Conservation (phyloP, 1,284 basidiomycete species). For the Fomitopsis pinicola region DNA sequence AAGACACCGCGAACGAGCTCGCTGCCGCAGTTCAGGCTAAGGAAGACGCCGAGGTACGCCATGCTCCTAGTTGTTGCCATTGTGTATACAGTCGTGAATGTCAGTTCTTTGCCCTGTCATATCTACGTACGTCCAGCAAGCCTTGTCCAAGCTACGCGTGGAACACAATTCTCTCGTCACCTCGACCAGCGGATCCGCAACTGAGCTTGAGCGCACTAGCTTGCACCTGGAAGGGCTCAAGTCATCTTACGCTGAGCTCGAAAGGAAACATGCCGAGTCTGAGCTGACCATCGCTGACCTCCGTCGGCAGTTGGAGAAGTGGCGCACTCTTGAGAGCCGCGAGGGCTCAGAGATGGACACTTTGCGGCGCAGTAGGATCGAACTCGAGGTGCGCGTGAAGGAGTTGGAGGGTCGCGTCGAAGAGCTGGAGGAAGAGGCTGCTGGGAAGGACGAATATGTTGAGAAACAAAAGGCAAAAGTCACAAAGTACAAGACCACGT, state of each 20-base stretch:
- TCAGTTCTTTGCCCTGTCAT: background rate
- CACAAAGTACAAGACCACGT: constrained; percentile 18
- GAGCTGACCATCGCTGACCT: constrained; percentile 51
- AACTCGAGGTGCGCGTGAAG: constrained; percentile 51
- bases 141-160: constrained; percentile 24
- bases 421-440: constrained; percentile 33
- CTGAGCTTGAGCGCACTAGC: constrained; percentile 51
- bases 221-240: constrained; percentile 55
- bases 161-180: constrained; percentile 42
- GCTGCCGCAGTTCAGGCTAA: constrained; percentile 40
- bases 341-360: constrained; percentile 55
- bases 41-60: constrained; percentile 24
- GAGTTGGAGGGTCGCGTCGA: constrained; percentile 43
- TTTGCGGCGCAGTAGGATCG: constrained; percentile 48
- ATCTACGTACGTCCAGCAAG: constrained; percentile 25
- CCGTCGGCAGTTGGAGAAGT: constrained; percentile 60
- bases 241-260: constrained; percentile 48
- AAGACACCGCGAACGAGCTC: constrained; percentile 34
- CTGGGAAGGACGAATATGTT: constrained; percentile 23
- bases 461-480: constrained; percentile 16
- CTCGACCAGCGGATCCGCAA: constrained; percentile 38
- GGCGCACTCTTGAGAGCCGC: constrained; percentile 61
- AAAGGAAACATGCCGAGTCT: constrained; percentile 51
- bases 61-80: background rate
- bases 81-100: constrained; percentile 5